Conservation (phyloP, 768 basidiomycete species). For the Paxillus involutus region DNA sequence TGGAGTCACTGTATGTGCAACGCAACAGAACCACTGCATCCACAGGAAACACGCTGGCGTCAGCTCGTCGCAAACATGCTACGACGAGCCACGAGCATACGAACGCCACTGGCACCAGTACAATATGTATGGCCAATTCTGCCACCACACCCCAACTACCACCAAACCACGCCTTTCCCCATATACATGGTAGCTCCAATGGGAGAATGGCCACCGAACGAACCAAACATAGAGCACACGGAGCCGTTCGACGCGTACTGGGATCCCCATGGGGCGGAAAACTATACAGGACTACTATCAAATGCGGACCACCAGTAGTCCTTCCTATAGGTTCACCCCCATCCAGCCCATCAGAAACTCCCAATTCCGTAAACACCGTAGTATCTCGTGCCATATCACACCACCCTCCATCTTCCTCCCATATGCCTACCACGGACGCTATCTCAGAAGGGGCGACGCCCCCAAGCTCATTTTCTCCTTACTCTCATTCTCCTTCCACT, state of each 20-base stretch:
- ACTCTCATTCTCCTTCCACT: no score
- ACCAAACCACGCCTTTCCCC: neutral
- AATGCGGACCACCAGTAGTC: neutral
- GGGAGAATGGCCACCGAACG: neutral
- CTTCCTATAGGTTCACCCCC: neutral
- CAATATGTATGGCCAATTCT: neutral
- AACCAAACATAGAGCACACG: neutral
- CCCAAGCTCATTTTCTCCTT: no score
- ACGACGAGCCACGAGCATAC: neutral
- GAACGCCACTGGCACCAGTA: neutral
- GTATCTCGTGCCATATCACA: no score
- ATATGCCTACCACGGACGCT: no score
- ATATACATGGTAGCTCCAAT: neutral
- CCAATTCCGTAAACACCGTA: no score
- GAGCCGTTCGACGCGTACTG: neutral
- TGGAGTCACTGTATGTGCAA: no score
- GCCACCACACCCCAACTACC: neutral
- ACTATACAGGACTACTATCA: neutral
- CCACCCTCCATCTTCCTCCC: no score
- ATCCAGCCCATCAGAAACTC: no score
- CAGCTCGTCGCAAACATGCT: no score
- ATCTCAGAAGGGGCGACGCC: no score
- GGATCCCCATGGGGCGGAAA: neutral
- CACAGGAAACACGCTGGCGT: no score
- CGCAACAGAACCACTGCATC: no score